A percentile compares a stretch with the other conserved stretches of the same genome.
These are phyloP conservation scores for Nemania bipapillata DNA, from an alignment of 2,329 filamentous ascomycete species.

Conservation along the genomic window DNA sequence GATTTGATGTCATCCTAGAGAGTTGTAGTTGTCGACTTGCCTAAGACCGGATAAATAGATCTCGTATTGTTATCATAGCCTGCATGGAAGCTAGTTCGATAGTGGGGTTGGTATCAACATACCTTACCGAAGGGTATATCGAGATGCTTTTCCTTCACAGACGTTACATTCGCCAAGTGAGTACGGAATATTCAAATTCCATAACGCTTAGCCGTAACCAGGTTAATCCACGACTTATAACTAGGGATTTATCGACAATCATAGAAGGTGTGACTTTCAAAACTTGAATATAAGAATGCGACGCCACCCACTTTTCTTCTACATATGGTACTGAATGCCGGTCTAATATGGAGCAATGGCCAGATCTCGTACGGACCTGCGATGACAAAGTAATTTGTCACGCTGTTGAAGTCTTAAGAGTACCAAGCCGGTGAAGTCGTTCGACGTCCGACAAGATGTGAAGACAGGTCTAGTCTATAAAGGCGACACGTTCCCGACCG, in stretches of 20 bases:
- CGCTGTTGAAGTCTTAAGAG: neutral
- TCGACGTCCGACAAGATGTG: neutral
- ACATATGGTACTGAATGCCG: conserved; percentile 9
- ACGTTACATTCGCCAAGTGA: neutral
- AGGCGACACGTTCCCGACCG: neutral
- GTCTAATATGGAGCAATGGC: conserved; percentile 17
- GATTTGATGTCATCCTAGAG: neutral
- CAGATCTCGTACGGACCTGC: conserved; percentile 10
- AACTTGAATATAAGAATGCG: neutral
- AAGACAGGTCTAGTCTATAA: conserved; percentile 3
- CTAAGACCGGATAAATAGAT: neutral
- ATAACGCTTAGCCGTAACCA: conserved; percentile 9
- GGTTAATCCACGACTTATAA: conserved; percentile 22
- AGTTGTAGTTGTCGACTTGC: neutral
- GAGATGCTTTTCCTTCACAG: neutral
- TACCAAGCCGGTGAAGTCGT: neutral
- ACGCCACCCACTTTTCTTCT: conserved; percentile 5
- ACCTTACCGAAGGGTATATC: neutral
- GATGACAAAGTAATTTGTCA: conserved; percentile 22
- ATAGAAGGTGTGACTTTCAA: conserved; percentile 2
- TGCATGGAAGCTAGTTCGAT: neutral
- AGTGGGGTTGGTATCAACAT: neutral
- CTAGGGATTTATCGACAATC: neutral
- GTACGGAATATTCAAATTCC: neutral
- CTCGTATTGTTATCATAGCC: neutral